Base-by-base conservation (phyloP, 257 asterid species). In the Eucommia ulmoides region DNA sequence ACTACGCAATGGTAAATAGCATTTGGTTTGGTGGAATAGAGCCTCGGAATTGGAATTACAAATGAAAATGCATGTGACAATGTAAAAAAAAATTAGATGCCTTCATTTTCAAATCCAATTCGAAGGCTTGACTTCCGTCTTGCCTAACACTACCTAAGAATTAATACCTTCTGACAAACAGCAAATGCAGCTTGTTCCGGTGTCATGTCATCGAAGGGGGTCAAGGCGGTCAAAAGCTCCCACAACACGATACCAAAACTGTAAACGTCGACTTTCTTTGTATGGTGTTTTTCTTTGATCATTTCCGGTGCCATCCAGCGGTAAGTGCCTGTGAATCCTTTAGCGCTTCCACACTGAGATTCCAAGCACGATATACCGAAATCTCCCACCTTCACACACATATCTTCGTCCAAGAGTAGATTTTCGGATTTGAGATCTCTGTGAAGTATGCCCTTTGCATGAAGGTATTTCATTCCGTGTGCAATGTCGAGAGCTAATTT, bases 251-350 rank as follows among this genome's bases (percentile, higher is more conserved):
- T 80, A 50, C 93, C 96, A 11, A 80, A 89, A 58, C 98, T 85
- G 56, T 89, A 89, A 48, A 89, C 85, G 51, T 89, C 98, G 4
- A 89, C 98, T 65, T 89, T 89, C 77, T 78, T 89, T 0, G 98
- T 89, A 53, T 89, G 98, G 45, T 68, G 79, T 54, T 85, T 89
- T 58, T 89, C 96, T 78, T 72, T 74, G 4, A 89, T 89, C 98
- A 89, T 85, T 56, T 89, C 97, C 0, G 98, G 98, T 19, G 98
- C 98, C 98, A 89, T 89, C 98, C 98, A 89, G 19, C 96, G 91
- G 44, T 89, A 89, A 1, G 98, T 89, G 19, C 97, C 98, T 0
- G 98, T 82, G 70, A 89, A 89, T 26, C 98, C 96, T 72, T 85
- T 89, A 20, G 85, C 74, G 33, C 88, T 85, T 16, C 98, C 96